A percentile compares a stretch with the other conserved stretches of the same genome.
Evolutionary conservation across 495 filamentous ascomycete genomes (phyloP).

Genomic region (Aspergillus ostianus): DNA sequence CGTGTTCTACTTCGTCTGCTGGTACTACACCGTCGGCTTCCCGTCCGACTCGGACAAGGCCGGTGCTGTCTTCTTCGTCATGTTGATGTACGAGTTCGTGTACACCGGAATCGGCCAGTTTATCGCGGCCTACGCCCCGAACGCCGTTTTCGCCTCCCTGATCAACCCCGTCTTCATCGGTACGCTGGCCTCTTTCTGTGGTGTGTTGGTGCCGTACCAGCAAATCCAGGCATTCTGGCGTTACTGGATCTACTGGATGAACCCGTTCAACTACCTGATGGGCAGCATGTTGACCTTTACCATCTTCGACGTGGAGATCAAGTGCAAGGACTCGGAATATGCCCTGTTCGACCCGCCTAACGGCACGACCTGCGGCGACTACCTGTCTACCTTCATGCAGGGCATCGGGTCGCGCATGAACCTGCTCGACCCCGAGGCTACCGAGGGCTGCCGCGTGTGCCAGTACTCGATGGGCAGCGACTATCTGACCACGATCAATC

Average conservation of each 20-base stretch:
- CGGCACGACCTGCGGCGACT: constrained; percentile 52
- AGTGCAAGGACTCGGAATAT: constrained; percentile 58
- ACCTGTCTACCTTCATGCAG: constrained; percentile 50
- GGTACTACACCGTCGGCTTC: constrained; percentile 54
- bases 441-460: constrained; percentile 59
- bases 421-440: constrained; percentile 54
- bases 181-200: constrained; percentile 58
- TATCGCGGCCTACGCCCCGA: constrained; percentile 57
- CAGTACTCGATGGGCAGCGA: constrained; percentile 38
- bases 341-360: constrained; percentile 54
- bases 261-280: constrained; percentile 69
- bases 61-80: constrained; percentile 56
- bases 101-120: constrained; percentile 62
- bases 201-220: constrained; percentile 39
- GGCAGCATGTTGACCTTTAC: constrained; percentile 56
- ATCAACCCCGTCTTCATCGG: constrained; percentile 58
- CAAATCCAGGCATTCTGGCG: constrained; percentile 59
- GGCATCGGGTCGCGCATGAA: constrained; percentile 46
- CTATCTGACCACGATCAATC: constrained; percentile 37
- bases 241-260: constrained; percentile 77
- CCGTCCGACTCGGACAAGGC: constrained; percentile 43
- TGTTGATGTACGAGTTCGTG: constrained; percentile 55
- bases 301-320: constrained; percentile 54
- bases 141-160: constrained; percentile 54
- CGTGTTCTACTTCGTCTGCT: constrained; percentile 51